Percentiles rank a stretch among this genome's conserved stretches.
Evolutionary conservation across 441 rosid genomes (phyloP).

Genomic region (Syzygium syzygioides): DNA sequence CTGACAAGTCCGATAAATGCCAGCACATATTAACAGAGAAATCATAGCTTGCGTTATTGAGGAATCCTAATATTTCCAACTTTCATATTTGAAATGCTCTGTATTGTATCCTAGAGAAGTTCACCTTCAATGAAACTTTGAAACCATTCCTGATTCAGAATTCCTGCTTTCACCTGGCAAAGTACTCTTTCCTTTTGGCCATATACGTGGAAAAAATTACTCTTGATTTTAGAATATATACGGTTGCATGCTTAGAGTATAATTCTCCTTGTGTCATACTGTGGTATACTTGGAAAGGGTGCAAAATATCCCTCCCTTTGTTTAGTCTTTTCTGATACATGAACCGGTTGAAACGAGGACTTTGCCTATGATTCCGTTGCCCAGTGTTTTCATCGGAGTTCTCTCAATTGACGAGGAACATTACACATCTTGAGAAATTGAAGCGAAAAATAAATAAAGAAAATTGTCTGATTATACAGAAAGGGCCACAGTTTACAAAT

Average conservation of each 20-base stretch:
- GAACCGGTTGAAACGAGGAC: background rate
- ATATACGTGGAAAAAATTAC: background rate
- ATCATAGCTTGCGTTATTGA: background rate
- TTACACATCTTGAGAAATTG: background rate
- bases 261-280: background rate
- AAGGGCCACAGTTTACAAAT: background rate
- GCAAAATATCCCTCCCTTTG: background rate
- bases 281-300: background rate
- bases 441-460: background rate
- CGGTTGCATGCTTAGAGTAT: background rate
- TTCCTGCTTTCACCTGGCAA: background rate
- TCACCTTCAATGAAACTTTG: background rate
- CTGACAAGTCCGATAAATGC: background rate
- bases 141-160: background rate
- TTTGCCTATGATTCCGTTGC: background rate
- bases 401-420: background rate
- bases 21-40: background rate
- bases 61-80: background rate
- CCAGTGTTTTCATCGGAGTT: background rate
- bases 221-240: background rate
- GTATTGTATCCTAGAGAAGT: background rate
- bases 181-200: background rate
- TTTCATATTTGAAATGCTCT: background rate
- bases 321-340: background rate
- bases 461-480: background rate